A percentile compares a stretch with the other conserved stretches of the same genome.
These are phyloP conservation scores for Zygosaccharomyces kombuchaensis DNA, from an alignment of 805 yeast species.

Conservation along the genomic window DNA sequence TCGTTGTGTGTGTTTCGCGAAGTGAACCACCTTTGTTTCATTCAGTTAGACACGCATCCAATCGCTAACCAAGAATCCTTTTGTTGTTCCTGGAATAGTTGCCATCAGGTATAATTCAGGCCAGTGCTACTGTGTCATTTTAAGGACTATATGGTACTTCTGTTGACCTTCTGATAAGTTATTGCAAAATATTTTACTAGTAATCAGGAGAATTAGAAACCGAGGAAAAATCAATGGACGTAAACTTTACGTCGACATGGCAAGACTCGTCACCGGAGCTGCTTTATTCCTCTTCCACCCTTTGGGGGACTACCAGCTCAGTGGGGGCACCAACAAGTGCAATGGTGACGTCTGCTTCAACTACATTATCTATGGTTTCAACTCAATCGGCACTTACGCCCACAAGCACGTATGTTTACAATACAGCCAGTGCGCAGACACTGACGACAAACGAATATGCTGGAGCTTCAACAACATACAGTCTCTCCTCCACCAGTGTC, in stretches of 20 bases:
- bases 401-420: background rate
- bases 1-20: background rate
- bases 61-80: background rate
- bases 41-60: background rate
- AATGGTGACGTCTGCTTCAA: background rate
- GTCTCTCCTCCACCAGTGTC: background rate
- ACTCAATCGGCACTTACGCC: background rate
- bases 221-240: conserved; percentile 1
- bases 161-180: background rate
- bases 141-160: background rate
- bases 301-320: background rate
- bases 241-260: background rate
- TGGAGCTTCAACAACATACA: background rate
- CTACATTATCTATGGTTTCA: background rate
- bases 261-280: conserved; percentile 1
- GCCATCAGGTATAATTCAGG: background rate
- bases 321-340: background rate
- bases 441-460: background rate
- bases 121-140: background rate
- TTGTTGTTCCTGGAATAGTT: background rate
- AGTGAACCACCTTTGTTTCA: background rate
- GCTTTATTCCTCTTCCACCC: background rate
- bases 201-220: background rate
- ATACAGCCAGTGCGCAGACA: background rate
- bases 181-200: background rate